These are phyloP conservation scores for Pterocarpus santalinus DNA, from an alignment of 306 rosid genomes.

Conservation along the genomic window DNA sequence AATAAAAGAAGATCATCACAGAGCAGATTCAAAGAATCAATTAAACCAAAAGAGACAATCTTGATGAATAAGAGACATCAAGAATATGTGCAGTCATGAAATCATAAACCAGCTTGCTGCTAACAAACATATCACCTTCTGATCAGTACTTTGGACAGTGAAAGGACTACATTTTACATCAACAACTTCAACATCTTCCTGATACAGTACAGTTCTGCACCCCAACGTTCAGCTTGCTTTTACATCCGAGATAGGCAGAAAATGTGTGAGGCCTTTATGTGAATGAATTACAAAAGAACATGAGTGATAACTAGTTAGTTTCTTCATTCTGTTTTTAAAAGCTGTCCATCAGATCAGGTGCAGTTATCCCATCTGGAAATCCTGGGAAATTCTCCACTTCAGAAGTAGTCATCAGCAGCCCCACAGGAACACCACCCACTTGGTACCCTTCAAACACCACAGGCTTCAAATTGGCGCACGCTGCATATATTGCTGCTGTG, in stretches of 20 bases:
- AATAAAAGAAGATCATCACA: too few relatives aligned
- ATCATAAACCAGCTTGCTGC: slow-evolving; percentile 38
- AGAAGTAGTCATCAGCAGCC: slow-evolving; percentile 95
- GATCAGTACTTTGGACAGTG: slow-evolving; percentile 89
- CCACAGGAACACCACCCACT: slow-evolving; percentile 93
- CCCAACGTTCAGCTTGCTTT: slow-evolving; percentile 88
- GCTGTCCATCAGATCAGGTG: slow-evolving; percentile 99
- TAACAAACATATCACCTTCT: slow-evolving; percentile 73
- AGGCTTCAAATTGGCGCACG: slow-evolving; percentile 95
- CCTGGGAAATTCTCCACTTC: slow-evolving; percentile 99
- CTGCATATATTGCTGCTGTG: slow-evolving; percentile 96
- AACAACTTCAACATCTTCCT: slow-evolving; percentile 88
- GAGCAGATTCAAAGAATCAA: too few relatives aligned
- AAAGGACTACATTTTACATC: slow-evolving; percentile 82
- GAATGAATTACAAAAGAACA: slow-evolving; percentile 33
- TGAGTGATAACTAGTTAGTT: background rate
- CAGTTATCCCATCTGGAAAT: slow-evolving; percentile 91
- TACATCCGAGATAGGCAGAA: slow-evolving; percentile 51
- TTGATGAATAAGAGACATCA: slow-evolving; percentile 20
- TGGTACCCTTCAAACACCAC: slow-evolving; percentile 94
- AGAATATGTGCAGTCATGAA: slow-evolving; percentile 24
- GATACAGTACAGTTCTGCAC: slow-evolving; percentile 87
- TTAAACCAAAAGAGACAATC: too few relatives aligned
- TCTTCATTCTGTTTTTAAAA: slow-evolving; percentile 32
- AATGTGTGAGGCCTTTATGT: slow-evolving; percentile 32